These are phyloP conservation scores for Pleurotus tuoliensis DNA, from an alignment of 768 basidiomycete species.

Conservation along the genomic window DNA sequence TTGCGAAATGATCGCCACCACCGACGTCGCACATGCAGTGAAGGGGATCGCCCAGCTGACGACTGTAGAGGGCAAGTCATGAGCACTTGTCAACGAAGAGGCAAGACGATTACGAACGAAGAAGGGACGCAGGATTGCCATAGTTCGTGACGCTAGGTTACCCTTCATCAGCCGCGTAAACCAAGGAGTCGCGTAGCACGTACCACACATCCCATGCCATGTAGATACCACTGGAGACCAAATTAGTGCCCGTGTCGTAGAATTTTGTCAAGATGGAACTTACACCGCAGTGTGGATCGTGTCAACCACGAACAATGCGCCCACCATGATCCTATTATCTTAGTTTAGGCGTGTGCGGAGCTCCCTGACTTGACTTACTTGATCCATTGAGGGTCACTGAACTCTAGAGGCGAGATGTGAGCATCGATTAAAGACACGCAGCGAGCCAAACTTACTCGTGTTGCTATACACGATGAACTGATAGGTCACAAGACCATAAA, in stretches of 20 bases:
- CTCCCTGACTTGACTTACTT: slow-evolving; percentile 16
- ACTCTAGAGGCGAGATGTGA: slow-evolving; percentile 19
- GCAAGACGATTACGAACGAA: slow-evolving; percentile 17
- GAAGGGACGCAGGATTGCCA: slow-evolving; percentile 31
- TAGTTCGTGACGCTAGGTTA: slow-evolving; percentile 34
- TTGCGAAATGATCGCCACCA: slow-evolving; percentile 49
- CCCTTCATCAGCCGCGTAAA: background rate
- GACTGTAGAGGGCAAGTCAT: slow-evolving; percentile 18
- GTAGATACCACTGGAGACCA: slow-evolving; percentile 25
- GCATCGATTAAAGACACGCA: background rate
- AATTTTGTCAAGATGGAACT: slow-evolving; percentile 13
- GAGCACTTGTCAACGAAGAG: background rate
- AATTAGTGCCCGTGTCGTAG: background rate
- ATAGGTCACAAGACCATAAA: slow-evolving; percentile 33
- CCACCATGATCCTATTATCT: slow-evolving; percentile 24
- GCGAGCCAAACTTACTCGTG: slow-evolving; percentile 22
- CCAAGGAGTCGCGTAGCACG: background rate
- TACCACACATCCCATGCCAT: slow-evolving; percentile 31
- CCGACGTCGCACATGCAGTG: slow-evolving; percentile 41
- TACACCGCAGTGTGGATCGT: slow-evolving; percentile 33
- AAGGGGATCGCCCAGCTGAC: slow-evolving; percentile 49
- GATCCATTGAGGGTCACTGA: slow-evolving; percentile 34
- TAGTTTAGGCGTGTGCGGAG: background rate
- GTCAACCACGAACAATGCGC: slow-evolving; percentile 29
- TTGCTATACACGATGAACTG: slow-evolving; percentile 32